Conservation (phyloP, 805 yeast genomes). For the Candida maltosa region DNA sequence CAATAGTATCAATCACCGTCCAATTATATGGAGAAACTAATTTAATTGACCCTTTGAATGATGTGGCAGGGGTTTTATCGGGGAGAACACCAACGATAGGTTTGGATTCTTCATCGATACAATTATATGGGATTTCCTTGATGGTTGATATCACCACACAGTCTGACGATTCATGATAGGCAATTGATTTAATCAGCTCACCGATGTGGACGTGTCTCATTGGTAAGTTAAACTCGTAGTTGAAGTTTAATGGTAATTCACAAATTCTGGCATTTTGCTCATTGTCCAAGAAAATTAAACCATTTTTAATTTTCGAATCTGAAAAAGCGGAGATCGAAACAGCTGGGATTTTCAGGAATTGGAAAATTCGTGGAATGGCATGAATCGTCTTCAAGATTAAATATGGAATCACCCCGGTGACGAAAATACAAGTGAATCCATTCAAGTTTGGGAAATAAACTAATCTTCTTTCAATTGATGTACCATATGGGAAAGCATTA, state of each 20-base stretch:
- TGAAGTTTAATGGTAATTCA: constrained; percentile 43
- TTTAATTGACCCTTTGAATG: constrained; percentile 58
- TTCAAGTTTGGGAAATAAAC: constrained; percentile 55
- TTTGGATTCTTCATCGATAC: constrained; percentile 72
- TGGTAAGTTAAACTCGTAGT: constrained; percentile 62
- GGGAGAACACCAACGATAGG: constrained; percentile 54
- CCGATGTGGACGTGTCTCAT: constrained; percentile 48
- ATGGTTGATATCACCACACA: constrained; percentile 63
- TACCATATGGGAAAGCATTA: constrained; percentile 69
- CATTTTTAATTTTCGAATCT: constrained; percentile 35
- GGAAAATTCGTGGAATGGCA: constrained; percentile 62
- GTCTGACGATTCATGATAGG: constrained; percentile 66
- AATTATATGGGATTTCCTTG: constrained; percentile 54
- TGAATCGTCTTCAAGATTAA: constrained; percentile 62
- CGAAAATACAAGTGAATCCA: constrained; percentile 58
- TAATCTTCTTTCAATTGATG: constrained; percentile 64
- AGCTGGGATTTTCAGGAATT: constrained; percentile 61
- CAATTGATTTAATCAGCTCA: constrained; percentile 59
- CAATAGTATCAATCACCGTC: constrained; percentile 70
- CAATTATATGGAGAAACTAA: constrained; percentile 73
- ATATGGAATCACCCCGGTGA: constrained; percentile 74
- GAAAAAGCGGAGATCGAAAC: constrained; percentile 64
- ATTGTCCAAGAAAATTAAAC: constrained; percentile 71
- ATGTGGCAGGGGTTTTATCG: constrained; percentile 51
- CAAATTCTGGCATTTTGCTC: constrained; percentile 64